Evolutionary conservation across 2,329 filamentous ascomycete species (phyloP), one percentile per base, ranked within the genome.

Genomic region (Apiospora hydei): DNA sequence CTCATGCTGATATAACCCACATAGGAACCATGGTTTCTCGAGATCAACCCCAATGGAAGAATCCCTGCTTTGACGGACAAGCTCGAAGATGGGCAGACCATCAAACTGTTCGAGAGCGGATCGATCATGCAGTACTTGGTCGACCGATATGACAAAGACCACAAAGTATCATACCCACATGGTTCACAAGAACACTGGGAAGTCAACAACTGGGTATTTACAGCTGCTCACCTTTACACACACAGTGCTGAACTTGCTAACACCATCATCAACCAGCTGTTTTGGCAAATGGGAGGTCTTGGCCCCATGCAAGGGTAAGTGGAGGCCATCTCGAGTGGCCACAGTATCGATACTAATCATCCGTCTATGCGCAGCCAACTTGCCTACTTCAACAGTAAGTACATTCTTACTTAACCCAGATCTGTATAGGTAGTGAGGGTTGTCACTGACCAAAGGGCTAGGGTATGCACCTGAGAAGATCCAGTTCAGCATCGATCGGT

Each of bases 21-120:
- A 41, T 6, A 51, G 30, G 46, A 26, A 5, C 90, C 89, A 21
- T 97, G 94, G 94, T 98, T 96, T 83, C 88, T 97, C 38, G 91
- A 91, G 69, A 96, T 98, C 84, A 98, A 98, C 83, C 95, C 95
- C 75, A 98, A 98, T 81, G 95, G 95, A 75, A 92, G 95, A 76
- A 97, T 98, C 77, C 95, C 95, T 5, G 95, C 95, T 71, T 78
- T 98, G 69, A 96, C 93, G 8, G 95, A 98, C 83, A 93, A 87
- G 10, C 8, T 38, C 21, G 85, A 86, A 7, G 91, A 96, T 80
- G 93, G 94, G 76, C 85, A 92, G 80, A 84, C 86, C 46, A 94
- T 97, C 80, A 87, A 88, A 71, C 81, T 98, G n/a, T 98, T 97
- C 79, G 95, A 98, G 83, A 93, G 90, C 75, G 94, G 94, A 71